These are phyloP conservation scores for Saturnispora silvae DNA, from an alignment of 805 yeast genomes.

Conservation along the genomic window DNA sequence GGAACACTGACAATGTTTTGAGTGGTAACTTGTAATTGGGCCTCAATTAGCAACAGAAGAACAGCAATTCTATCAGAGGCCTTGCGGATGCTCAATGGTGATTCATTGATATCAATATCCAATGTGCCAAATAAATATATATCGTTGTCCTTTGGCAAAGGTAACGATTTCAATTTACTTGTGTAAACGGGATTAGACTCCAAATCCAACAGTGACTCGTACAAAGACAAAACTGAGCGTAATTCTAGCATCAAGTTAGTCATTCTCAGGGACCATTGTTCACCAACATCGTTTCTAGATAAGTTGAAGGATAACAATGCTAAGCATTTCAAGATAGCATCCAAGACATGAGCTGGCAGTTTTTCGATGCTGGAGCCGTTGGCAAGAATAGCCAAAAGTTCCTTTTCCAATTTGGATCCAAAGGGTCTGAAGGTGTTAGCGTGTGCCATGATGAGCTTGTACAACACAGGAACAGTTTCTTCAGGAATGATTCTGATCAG, in stretches of 20 bases:
- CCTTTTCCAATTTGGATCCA: constrained; percentile 48
- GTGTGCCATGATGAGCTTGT: constrained; percentile 40
- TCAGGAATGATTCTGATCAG: constrained; percentile 30
- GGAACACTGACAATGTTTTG: constrained; percentile 45
- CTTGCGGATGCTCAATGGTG: constrained; percentile 37
- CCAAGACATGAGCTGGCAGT: constrained; percentile 32
- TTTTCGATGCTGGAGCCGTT: constrained; percentile 27
- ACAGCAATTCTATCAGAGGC: constrained; percentile 42
- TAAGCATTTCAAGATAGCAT: constrained; percentile 35
- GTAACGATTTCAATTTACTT: constrained; percentile 31
- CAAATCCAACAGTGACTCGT: constrained; percentile 47
- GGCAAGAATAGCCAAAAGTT: constrained; percentile 29
- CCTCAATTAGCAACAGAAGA: constrained; percentile 34
- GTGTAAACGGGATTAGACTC: constrained; percentile 43
- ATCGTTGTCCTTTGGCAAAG: constrained; percentile 15
- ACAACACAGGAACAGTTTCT: constrained; percentile 30
- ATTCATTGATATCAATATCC: constrained; percentile 45
- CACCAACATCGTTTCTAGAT: constrained; percentile 38
- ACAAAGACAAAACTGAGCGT: constrained; percentile 44
- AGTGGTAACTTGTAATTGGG: constrained; percentile 42
- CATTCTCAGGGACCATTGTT: constrained; percentile 37
- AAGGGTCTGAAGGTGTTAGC: constrained; percentile 78
- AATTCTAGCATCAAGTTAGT: constrained; percentile 40
- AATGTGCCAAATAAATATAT: constrained; percentile 35
- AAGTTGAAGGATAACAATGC: constrained; percentile 50